These are phyloP conservation scores for Elongisporangium senticosum DNA, from an alignment of 352 stramenopile genomes.

Conservation along the genomic window DNA sequence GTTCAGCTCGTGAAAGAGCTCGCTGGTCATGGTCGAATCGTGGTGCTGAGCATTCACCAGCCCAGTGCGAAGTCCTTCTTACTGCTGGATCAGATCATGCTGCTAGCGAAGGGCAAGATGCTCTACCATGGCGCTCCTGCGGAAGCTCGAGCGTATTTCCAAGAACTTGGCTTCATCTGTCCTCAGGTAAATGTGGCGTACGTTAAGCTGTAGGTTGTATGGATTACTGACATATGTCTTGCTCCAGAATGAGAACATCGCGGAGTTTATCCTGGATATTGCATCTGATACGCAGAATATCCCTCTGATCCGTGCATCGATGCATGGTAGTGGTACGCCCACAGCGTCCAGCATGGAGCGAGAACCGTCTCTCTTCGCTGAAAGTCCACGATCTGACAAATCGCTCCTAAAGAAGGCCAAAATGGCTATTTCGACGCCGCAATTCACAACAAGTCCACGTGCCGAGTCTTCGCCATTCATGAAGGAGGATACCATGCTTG, in stretches of 20 bases:
- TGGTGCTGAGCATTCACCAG: slow-evolving; percentile 88
- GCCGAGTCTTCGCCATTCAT: slow-evolving; percentile 57
- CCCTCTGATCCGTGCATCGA: slow-evolving; percentile 41
- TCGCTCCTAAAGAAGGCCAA: neutral
- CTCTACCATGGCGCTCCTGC: slow-evolving; percentile 52
- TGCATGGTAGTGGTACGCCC: slow-evolving; percentile 21
- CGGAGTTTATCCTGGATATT: slow-evolving; percentile 78
- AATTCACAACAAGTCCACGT: slow-evolving; percentile 26
- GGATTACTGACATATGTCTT: slow-evolving; percentile 6
- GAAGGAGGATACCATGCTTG: slow-evolving; percentile 33
- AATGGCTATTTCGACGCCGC: slow-evolving; percentile 7
- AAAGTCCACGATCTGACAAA: neutral
- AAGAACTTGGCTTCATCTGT: slow-evolving; percentile 62
- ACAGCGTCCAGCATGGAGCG: neutral
- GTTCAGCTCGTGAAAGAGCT: slow-evolving; percentile 87
- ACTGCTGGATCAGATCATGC: slow-evolving; percentile 85
- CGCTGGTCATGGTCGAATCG: slow-evolving; percentile 70
- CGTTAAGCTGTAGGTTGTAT: neutral
- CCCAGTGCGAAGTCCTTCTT: slow-evolving; percentile 89
- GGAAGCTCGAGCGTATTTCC: slow-evolving; percentile 50
- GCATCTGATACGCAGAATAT: slow-evolving; percentile 61
- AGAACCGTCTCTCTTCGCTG: neutral
- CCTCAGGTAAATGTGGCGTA: slow-evolving; percentile 29
- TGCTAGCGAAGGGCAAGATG: slow-evolving; percentile 80
- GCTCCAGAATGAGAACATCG: slow-evolving; percentile 65